Evolutionary conservation across 2,329 filamentous ascomycete genomes (phyloP).

Genomic region (Neopestalotiopsis rosae): DNA sequence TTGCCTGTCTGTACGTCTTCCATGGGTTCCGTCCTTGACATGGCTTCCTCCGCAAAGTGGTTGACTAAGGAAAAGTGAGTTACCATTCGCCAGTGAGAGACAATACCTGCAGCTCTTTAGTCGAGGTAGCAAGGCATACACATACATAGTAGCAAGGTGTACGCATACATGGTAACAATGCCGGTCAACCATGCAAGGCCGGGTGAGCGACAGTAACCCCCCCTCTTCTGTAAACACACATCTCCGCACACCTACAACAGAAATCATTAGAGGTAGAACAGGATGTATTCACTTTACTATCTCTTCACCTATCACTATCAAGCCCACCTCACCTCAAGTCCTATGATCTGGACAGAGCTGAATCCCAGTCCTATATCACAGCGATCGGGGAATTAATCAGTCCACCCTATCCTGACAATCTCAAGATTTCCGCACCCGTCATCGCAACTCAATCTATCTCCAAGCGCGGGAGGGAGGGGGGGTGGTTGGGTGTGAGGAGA

Average conservation of each 20-base stretch:
- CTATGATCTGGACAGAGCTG: neutral
- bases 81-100: neutral
- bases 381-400: neutral
- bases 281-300: neutral
- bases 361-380: conserved; percentile 7
- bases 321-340: neutral
- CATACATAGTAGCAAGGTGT: neutral
- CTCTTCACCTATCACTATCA: neutral
- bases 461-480: neutral
- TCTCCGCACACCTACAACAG: neutral
- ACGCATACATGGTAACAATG: neutral
- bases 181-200: neutral
- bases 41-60: neutral
- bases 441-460: neutral
- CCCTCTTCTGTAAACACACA: neutral
- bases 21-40: neutral
- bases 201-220: neutral
- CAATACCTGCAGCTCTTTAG: neutral
- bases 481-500: neutral
- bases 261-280: neutral
- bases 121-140: neutral
- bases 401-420: neutral
- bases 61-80: neutral
- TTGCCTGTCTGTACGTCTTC: neutral
- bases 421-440: neutral